Conservation (phyloP, 805 yeast genomes). For the Crinitomyces ghanaensis region DNA sequence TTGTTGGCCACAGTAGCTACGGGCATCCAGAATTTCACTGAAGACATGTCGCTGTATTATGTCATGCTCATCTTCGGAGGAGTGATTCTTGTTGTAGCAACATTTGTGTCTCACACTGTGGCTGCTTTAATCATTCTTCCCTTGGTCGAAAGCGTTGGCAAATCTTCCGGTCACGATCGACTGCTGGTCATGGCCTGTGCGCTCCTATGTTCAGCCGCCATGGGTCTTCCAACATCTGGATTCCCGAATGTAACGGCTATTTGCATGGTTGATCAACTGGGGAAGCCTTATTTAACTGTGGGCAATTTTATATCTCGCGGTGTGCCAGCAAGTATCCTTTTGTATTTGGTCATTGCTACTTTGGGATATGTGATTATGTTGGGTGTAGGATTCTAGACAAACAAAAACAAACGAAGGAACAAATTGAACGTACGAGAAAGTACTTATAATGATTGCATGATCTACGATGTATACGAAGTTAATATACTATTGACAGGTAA, state of each 20-base stretch:
- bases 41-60: constrained; percentile 56
- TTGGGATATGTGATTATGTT: constrained; percentile 71
- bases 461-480: constrained; percentile 1
- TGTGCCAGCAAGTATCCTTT: constrained; percentile 72
- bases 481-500: background rate
- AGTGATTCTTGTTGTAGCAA: constrained; percentile 72
- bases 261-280: constrained; percentile 85
- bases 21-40: constrained; percentile 53
- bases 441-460: too few relatives aligned
- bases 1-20: constrained; percentile 67
- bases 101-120: constrained; percentile 93
- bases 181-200: constrained; percentile 57
- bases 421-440: background rate
- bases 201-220: constrained; percentile 78
- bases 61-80: constrained; percentile 72
- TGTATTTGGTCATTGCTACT: constrained; percentile 61
- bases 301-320: constrained; percentile 81
- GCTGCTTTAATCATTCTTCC: constrained; percentile 93
- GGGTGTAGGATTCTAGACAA: constrained; percentile 36
- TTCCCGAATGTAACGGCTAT: constrained; percentile 97
- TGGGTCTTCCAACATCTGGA: constrained; percentile 97
- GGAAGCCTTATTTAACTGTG: constrained; percentile 81
- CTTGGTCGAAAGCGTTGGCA: constrained; percentile 81
- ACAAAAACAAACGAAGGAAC: background rate
- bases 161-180: constrained; percentile 67